These are phyloP conservation scores for Entoloma clypeatum DNA, from an alignment of 1,284 basidiomycete genomes.

Conservation along the genomic window DNA sequence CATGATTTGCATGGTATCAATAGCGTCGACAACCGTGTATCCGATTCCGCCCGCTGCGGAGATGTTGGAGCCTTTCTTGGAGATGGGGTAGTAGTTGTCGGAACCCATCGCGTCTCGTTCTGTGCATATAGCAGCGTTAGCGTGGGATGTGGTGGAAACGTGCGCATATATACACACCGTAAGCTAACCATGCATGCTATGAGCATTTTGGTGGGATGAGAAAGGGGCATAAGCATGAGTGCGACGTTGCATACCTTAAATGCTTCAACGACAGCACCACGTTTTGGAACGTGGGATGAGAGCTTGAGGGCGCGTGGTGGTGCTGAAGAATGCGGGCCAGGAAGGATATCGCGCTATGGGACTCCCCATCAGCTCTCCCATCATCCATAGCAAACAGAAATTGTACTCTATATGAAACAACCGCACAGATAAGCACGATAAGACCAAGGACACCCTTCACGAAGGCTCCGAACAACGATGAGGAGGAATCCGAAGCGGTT, in stretches of 20 bases:
- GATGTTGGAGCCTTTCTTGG: conserved; percentile 71
- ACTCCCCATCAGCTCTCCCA: neutral
- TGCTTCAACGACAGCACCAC: conserved; percentile 70
- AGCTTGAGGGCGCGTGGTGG: conserved; percentile 1
- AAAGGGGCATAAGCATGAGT: neutral
- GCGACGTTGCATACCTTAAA: conserved; percentile 63
- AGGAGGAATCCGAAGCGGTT: neutral
- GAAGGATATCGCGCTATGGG: conserved; percentile 4
- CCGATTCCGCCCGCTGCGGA: conserved; percentile 76
- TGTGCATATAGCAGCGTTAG: conserved; percentile 27
- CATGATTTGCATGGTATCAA: conserved; percentile 89
- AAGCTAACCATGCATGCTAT: conserved; percentile 80
- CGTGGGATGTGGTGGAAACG: too few relatives aligned
- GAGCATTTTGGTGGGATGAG: neutral
- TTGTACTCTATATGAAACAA: conserved; percentile 13
- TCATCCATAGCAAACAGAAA: neutral
- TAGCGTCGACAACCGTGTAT: conserved; percentile 78
- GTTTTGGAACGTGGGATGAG: conserved; percentile 54
- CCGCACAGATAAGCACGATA: conserved; percentile 7
- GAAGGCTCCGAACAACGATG: too few relatives aligned
- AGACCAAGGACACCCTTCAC: conserved; percentile 9
- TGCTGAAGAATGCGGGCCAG: neutral
- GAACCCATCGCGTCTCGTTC: conserved; percentile 85
- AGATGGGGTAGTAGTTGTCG: conserved; percentile 87
- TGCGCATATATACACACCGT: conserved; percentile 51